phyloP scores from a whole-genome alignment of 352 stramenopile genomes.

The Blastocystis hominis region DNA sequence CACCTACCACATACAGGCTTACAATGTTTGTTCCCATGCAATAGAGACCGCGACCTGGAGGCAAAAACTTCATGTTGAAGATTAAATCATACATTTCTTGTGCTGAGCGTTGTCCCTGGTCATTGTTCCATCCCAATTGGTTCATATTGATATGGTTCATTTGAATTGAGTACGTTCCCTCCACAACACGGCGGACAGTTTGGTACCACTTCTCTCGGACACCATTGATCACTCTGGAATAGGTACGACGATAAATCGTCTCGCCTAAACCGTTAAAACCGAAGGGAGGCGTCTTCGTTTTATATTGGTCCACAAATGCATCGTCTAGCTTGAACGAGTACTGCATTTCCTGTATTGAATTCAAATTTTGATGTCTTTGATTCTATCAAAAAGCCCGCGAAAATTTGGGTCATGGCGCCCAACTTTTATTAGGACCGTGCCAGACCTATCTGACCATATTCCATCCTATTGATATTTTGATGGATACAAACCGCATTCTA shows the following conservation, averaged over 20 bases:
- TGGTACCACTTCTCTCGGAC: slow-evolving; percentile 77
- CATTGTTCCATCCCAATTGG: slow-evolving; percentile 69
- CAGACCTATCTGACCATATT: not conserved
- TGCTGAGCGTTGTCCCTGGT: slow-evolving; percentile 64
- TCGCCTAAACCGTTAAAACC: slow-evolving; percentile 84
- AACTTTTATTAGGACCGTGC: not conserved
- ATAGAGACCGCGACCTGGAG: slow-evolving; percentile 79
- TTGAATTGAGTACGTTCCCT: slow-evolving; percentile 83
- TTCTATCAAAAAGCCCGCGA: not conserved
- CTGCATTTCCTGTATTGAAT: not conserved
- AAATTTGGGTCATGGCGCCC: not conserved
- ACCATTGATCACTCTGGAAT: slow-evolving; percentile 75
- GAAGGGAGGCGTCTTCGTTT: slow-evolving; percentile 68
- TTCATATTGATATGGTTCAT: slow-evolving; percentile 71
- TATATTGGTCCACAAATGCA: slow-evolving; percentile 64
- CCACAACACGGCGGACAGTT: slow-evolving; percentile 81
- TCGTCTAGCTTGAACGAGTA: slow-evolving; percentile 62
- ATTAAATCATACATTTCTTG: slow-evolving; percentile 82
- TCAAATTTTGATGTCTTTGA: not conserved
- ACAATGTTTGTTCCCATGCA: slow-evolving; percentile 83
- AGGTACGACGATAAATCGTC: slow-evolving; percentile 80
- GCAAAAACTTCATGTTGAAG: slow-evolving; percentile 84
- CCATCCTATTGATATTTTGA: not conserved
- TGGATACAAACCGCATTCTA: not conserved
- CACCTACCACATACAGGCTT: slow-evolving; percentile 61